Conservation (phyloP, 2,329 filamentous ascomycete species). For the Chaetothyriales sp. region DNA sequence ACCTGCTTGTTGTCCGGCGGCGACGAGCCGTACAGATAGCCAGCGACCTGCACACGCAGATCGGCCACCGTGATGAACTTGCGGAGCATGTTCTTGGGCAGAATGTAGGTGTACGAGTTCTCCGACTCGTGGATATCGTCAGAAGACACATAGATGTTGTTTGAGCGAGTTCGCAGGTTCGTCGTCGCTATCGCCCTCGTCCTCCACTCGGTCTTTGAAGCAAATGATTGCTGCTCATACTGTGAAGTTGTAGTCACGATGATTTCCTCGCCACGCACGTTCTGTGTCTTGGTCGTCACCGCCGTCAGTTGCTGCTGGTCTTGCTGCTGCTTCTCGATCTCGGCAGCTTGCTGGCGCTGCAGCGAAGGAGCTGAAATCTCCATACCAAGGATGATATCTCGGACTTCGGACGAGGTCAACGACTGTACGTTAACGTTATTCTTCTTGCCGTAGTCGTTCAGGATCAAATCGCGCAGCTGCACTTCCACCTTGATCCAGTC, state of each 20-base stretch:
- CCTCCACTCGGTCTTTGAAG: conserved; percentile 97
- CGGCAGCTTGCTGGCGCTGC: conserved; percentile 94
- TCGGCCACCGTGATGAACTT: conserved; percentile 96
- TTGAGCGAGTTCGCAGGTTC: conserved; percentile 80
- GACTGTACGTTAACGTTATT: conserved; percentile 99
- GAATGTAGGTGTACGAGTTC: conserved; percentile 81
- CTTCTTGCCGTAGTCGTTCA: conserved; percentile 99
- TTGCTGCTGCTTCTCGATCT: conserved; percentile 97
- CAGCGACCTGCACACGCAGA: conserved; percentile 87
- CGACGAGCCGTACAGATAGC: conserved; percentile 84
- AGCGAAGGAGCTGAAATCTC: conserved; percentile 96
- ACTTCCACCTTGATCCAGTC: conserved; percentile 99
- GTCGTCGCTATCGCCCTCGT: conserved; percentile 92
- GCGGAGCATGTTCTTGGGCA: conserved; percentile 98
- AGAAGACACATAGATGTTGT: conserved; percentile 97
- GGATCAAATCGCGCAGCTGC: conserved; percentile 80
- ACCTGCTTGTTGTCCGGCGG: conserved; percentile 90
- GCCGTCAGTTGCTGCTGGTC: conserved; percentile 93
- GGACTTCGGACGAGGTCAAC: conserved; percentile 88
- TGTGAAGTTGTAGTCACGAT: conserved; percentile 96
- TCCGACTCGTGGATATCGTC: conserved; percentile 78
- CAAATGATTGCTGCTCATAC: conserved; percentile 94
- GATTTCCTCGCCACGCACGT: conserved; percentile 91
- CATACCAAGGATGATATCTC: conserved; percentile 98
- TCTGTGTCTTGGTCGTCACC: conserved; percentile 95